A percentile compares a stretch with the other conserved stretches of the same genome.
Evolutionary conservation across 805 yeast species (phyloP).

Genomic region (Sugiyamaella marilandica): DNA sequence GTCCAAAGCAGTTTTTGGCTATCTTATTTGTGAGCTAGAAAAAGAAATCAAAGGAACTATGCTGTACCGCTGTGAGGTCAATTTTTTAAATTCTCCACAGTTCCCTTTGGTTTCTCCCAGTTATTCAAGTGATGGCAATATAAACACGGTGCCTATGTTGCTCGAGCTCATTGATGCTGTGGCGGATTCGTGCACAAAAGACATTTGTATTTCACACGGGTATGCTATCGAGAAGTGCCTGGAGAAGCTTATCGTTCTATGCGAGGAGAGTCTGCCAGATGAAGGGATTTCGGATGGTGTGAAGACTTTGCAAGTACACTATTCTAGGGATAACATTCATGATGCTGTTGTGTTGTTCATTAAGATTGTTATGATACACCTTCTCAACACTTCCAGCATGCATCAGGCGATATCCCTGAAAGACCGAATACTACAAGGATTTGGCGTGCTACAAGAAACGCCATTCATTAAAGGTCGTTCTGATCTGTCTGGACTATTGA

Average conservation of each 20-base stretch:
- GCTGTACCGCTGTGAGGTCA: slow-evolving; percentile 16
- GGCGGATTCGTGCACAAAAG: slow-evolving; percentile 21
- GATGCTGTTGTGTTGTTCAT: slow-evolving; percentile 23
- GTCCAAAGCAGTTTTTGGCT: slow-evolving; percentile 19
- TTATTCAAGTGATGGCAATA: neutral
- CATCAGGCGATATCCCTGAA: slow-evolving; percentile 5
- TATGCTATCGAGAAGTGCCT: slow-evolving; percentile 15
- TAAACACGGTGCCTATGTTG: slow-evolving; percentile 9
- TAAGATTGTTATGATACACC: slow-evolving; percentile 26
- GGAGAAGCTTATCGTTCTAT: slow-evolving; percentile 14
- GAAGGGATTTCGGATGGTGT: no score
- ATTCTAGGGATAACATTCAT: slow-evolving; percentile 12
- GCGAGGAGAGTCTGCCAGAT: slow-evolving; percentile 14
- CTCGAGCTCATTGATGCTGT: slow-evolving; percentile 25
- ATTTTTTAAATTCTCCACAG: slow-evolving; percentile 19
- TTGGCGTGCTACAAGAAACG: slow-evolving; percentile 15
- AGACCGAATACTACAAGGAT: slow-evolving; percentile 15
- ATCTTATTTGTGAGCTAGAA: slow-evolving; percentile 18
- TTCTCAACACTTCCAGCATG: slow-evolving; percentile 9
- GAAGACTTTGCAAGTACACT: neutral
- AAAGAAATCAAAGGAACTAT: slow-evolving; percentile 16
- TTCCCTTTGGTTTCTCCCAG: slow-evolving; percentile 18
- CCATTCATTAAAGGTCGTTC: slow-evolving; percentile 7
- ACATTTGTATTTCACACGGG: slow-evolving; percentile 11
- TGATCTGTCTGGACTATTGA: slow-evolving; percentile 17